Conservation (phyloP, 371 early-diverging fungal species). For the Lichtheimia corymbifera region DNA sequence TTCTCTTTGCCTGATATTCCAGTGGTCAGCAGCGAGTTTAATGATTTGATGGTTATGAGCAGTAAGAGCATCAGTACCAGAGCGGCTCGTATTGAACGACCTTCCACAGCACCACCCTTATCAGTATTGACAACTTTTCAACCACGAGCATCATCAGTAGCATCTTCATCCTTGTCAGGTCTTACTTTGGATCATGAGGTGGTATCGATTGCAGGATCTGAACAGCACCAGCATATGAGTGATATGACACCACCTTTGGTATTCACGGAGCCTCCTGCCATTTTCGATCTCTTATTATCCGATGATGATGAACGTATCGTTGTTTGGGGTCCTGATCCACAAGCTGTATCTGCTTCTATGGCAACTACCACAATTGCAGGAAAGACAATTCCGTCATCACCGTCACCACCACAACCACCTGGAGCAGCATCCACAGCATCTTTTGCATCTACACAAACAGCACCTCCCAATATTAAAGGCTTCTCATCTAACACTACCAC, state of each 20-base stretch:
- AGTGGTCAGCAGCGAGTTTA: constrained; percentile 42
- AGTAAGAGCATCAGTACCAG: too few species aligned
- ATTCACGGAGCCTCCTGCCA: constrained; percentile 39
- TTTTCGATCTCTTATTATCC: constrained; percentile 52
- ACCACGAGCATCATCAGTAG: constrained; percentile 26
- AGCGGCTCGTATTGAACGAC: constrained; percentile 13
- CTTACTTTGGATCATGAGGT: constrained; percentile 3
- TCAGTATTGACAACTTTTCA: neutral
- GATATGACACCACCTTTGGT: constrained; percentile 31
- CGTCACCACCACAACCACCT: neutral
- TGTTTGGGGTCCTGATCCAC: constrained; percentile 55
- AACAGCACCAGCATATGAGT: neutral
- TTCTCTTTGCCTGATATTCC: constrained; percentile 41
- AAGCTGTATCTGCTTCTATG: constrained; percentile 37
- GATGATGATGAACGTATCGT: constrained; percentile 62
- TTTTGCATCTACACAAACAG: constrained; percentile 15
- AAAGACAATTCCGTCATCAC: constrained; percentile 2
- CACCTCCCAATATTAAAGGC: constrained; percentile 24
- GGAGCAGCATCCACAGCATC: constrained; percentile 19
- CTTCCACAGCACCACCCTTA: constrained; percentile 19
- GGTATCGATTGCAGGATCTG: neutral
- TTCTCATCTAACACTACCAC: constrained; percentile 44
- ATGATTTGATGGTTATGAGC: constrained; percentile 13
- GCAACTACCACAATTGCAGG: constrained; percentile 25
- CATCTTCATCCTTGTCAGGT: constrained; percentile 11